phyloP scores from a whole-genome alignment of 176 grass and related monocot species.

The Pontederia crassipes region DNA sequence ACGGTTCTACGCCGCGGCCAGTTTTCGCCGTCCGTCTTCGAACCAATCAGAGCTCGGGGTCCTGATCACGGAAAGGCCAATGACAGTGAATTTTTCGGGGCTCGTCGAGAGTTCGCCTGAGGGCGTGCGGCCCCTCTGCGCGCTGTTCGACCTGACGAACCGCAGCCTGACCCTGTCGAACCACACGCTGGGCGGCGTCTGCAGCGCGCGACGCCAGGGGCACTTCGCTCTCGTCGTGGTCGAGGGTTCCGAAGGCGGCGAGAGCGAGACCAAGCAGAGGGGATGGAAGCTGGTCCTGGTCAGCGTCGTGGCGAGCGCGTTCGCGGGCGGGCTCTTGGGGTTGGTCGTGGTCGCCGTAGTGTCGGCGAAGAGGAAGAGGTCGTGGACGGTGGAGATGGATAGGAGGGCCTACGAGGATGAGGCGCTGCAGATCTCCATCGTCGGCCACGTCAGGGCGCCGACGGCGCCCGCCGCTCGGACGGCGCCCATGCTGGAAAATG shows the following conservation, averaged over 20 bases:
- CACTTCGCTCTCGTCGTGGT: slow-evolving; percentile 73
- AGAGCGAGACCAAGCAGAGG: slow-evolving; percentile 25
- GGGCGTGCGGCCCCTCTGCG: slow-evolving; percentile 39
- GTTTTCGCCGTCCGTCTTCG: slow-evolving; percentile 9
- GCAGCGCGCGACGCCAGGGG: slow-evolving; percentile 51
- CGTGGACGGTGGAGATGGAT: slow-evolving; percentile 65
- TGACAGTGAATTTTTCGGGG: slow-evolving; percentile 66
- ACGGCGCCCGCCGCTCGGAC: slow-evolving; percentile 59
- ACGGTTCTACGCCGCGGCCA: slow-evolving; percentile 52
- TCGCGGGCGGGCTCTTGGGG: slow-evolving; percentile 56
- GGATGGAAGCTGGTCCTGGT: slow-evolving; percentile 87
- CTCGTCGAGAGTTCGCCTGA: slow-evolving; percentile 24
- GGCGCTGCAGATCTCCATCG: slow-evolving; percentile 78
- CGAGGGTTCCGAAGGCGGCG: slow-evolving; percentile 5
- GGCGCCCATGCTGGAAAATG: slow-evolving; percentile 52
- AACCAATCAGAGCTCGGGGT: slow-evolving; percentile 27
- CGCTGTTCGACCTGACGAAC: slow-evolving; percentile 41
- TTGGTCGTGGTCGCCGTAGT: slow-evolving; percentile 58
- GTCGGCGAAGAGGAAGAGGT: slow-evolving; percentile 46
- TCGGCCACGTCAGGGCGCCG: slow-evolving; percentile 83
- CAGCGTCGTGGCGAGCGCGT: slow-evolving; percentile 42
- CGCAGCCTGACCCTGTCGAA: slow-evolving; percentile 35
- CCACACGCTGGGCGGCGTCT: slow-evolving; percentile 32
- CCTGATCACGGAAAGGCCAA: slow-evolving; percentile 34
- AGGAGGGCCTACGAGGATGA: slow-evolving; percentile 82